These are phyloP conservation scores for Erodium texanum DNA, from an alignment of 441 rosid species.

Conservation along the genomic window DNA sequence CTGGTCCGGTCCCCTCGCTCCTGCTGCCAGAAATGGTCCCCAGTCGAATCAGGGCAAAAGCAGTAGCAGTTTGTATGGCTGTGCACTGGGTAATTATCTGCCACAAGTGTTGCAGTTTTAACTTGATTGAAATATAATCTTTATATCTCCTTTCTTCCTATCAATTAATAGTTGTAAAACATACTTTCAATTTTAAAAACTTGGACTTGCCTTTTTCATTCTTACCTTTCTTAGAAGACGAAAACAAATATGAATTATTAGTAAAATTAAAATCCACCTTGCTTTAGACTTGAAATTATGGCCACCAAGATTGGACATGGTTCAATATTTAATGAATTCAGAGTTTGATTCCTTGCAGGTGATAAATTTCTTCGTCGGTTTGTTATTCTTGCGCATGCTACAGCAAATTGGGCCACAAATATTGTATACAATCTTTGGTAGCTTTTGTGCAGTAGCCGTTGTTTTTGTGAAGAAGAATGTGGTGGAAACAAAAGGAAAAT, in stretches of 20 bases:
- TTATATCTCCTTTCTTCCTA: background rate
- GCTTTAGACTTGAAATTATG: background rate
- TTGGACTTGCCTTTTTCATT: background rate
- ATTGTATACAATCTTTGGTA: slow-evolving; percentile 45
- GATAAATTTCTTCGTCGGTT: slow-evolving; percentile 61
- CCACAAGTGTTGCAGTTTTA: slow-evolving; percentile 10
- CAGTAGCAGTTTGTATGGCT: slow-evolving; percentile 60
- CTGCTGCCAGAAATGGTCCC: slow-evolving; percentile 69
- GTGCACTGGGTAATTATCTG: slow-evolving; percentile 56
- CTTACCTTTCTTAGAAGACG: background rate
- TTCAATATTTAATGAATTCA: background rate
- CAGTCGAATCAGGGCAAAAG: slow-evolving; percentile 56
- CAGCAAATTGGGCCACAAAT: slow-evolving; percentile 51
- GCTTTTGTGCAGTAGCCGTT: slow-evolving; percentile 48
- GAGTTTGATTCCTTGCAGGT: slow-evolving; percentile 31
- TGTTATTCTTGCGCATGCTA: slow-evolving; percentile 52
- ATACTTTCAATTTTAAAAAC: background rate
- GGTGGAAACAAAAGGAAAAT: slow-evolving; percentile 67
- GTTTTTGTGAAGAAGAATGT: slow-evolving; percentile 53
- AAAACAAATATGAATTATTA: background rate
- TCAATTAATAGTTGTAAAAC: background rate
- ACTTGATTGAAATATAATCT: background rate
- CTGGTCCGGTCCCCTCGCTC: slow-evolving; percentile 68
- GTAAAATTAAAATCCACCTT: background rate
- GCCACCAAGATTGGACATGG: background rate